These are phyloP conservation scores for Neopestalotiopsis sp. DNA, from an alignment of 2,329 filamentous ascomycete species.

Conservation along the genomic window DNA sequence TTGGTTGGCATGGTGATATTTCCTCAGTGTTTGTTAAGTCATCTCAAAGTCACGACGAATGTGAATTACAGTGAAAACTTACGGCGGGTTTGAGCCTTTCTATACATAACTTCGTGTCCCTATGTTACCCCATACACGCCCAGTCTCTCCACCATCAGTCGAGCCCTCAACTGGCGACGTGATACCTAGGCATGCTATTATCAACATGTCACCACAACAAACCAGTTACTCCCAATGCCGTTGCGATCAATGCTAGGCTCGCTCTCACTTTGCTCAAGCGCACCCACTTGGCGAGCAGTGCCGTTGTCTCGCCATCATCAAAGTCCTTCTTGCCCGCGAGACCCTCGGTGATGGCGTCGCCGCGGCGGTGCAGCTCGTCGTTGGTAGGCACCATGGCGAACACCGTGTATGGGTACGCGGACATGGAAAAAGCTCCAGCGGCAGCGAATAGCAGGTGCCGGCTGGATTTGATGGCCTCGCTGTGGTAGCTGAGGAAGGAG, in stretches of 20 bases:
- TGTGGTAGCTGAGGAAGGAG: neutral
- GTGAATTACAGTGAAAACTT: no score
- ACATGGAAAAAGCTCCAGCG: neutral
- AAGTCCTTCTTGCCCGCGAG: neutral
- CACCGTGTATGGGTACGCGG: neutral
- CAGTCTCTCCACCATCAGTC: no score
- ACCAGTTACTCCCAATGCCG: neutral
- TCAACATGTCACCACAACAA: neutral
- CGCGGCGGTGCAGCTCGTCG: constrained; percentile 4
- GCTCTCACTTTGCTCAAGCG: neutral
- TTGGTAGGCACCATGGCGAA: constrained; percentile 5
- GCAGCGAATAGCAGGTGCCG: neutral
- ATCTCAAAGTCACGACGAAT: no score
- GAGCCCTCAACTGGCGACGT: no score
- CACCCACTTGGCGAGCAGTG: constrained; percentile 1
- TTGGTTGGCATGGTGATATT: no score
- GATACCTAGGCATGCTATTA: neutral
- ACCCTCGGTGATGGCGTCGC: neutral
- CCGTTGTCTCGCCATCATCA: neutral
- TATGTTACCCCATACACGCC: no score
- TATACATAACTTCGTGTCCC: no score
- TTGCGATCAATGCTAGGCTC: neutral
- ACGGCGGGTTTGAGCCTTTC: no score
- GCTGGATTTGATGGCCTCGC: neutral
- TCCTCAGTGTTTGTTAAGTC: no score